Evolutionary conservation across 306 rosid genomes (phyloP), one percentile per base, ranked within the genome.

Genomic region (Hippophae tibetana): DNA sequence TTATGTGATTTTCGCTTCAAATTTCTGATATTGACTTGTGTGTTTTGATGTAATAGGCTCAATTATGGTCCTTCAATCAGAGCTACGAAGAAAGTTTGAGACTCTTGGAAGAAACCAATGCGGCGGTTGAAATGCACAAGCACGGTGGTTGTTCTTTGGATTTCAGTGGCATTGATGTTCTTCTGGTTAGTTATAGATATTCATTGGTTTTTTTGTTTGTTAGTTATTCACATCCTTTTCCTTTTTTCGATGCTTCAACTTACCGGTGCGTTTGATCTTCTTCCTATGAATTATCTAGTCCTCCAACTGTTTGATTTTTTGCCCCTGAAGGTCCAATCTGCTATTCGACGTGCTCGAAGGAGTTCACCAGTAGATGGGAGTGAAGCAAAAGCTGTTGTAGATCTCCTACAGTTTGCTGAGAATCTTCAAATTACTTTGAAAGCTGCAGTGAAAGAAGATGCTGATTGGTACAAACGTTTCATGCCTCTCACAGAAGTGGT

Each of bases 401-500:
- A 77, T 65, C 87, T 92, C 62, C 81, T 92, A 61, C 81, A 78
- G 69, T 74, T 60, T 71, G 83, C 89, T 14, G 96, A 92, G 14
- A 57, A 69, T 45, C 67, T 92, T 79, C 95, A 78, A 76, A 72
- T 66, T 72, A 82, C 79, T 71, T 64, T 92, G 43, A 83, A 83
- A 70, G 81, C 79, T 56, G 72, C 89, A 50, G 71, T 87, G 38
- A 81, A 81, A 80, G 88, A 81, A 74, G 93, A 80, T 44, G 73
- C 69, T 41, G 89, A 92, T 70, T 85, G 96, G 95, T 63, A 75
- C 54, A 51, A 71, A 51, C 95, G 85, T 60, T 85, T 85, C 73
- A 87, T 85, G 96, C 96, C 98, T 67, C 84, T 92, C 57, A 58
- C 96, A 9, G 84, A 81, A 76, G 74, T 85, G 92, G 98, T 92